Evolutionary conservation across 352 stramenopile genomes (phyloP), one percentile per base, ranked within the genome.

Genomic region (Phytophthora idaei): DNA sequence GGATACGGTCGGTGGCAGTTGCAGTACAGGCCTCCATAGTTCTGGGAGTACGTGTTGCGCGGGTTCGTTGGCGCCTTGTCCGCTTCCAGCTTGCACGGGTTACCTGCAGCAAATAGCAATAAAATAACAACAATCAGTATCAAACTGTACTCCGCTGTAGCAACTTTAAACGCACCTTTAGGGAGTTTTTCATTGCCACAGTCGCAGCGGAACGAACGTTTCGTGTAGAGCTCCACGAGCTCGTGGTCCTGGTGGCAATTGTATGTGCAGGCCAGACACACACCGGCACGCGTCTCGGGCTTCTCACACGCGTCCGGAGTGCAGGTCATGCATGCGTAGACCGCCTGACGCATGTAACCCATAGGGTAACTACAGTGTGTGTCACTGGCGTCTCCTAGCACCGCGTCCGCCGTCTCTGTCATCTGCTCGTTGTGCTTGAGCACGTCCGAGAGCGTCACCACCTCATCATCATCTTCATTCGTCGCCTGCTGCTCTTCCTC

Each of bases 171-270:
- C 68, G 44, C 49, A 83, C 68, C 64, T 25, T 51, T 63, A 9
- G 71, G 74, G 50, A 92, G 89, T 56, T 85, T 86, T 57, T 42
- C 37, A 58, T 89, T 92, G 80, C 84, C 84, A 60, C 84, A 92
- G 57, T 92, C 84, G 55, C 84, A 92, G 28, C 82, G 80, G 64
- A 92, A 92, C 4, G 77, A 61, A 31, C 84, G 82, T 66, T 92
- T 92, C 8, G 84, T 92, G 69, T 92, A 92, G n/a, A 92, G 74
- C 69, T 92, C 84, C 36, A 92, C 67, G 46, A 92, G 76, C n/a
- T 90, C 80, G 63, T 92, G 84, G 51, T 89, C 81, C 27, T 76
- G 77, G 61, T 92, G 84, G 62, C 84, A 92, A 52, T 78, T 84
- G 68, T 89, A 90, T 25, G 80, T 92, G 59, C 84, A 92, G 5